Conservation (phyloP, 768 basidiomycete genomes). For the Kwoniella dendrophila region DNA sequence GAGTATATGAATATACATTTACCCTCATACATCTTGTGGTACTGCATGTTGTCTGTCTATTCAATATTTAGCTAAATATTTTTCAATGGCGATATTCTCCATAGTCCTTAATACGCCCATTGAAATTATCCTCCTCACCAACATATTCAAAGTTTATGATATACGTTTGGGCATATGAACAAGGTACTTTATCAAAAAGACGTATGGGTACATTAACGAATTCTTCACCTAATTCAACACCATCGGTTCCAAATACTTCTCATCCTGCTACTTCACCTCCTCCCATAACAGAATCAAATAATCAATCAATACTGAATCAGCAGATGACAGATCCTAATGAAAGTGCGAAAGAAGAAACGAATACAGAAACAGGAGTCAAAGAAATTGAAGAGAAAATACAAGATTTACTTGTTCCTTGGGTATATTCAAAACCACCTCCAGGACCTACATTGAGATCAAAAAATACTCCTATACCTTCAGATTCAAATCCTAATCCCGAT, state of each 20-base stretch:
- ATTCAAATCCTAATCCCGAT: background rate
- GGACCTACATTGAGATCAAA: constrained; percentile 3
- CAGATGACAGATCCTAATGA: background rate
- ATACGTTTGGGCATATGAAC: constrained; percentile 97
- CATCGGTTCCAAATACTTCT: background rate
- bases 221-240: constrained; percentile 14
- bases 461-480: background rate
- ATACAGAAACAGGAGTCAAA: constrained; percentile 20
- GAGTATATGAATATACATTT: constrained; percentile 7
- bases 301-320: constrained; percentile 3
- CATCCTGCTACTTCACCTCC: background rate
- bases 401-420: constrained; percentile 55
- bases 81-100: background rate
- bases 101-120: constrained; percentile 28
- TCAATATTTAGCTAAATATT: background rate
- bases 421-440: constrained; percentile 30
- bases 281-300: background rate
- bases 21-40: background rate
- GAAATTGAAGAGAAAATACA: constrained; percentile 36
- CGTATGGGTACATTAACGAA: constrained; percentile 60
- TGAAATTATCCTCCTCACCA: constrained; percentile 22
- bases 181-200: constrained; percentile 81
- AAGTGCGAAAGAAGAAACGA: background rate
- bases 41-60: background rate
- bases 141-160: constrained; percentile 70